Base-by-base conservation (phyloP, 345 rosid species). In the Punica granatum region DNA sequence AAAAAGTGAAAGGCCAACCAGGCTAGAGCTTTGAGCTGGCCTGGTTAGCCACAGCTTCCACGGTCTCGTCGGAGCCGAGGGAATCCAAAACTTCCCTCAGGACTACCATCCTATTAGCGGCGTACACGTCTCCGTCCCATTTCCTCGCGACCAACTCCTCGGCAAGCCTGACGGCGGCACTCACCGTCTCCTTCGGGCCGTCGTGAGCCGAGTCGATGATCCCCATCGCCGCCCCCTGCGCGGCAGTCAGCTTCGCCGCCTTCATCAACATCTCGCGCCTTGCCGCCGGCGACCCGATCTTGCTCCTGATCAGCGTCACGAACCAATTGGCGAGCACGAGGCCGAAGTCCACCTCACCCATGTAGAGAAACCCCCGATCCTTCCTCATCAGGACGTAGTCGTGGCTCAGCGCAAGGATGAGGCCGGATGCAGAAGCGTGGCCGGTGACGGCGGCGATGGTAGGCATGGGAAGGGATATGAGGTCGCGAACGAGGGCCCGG, bases 361-460 rank as follows among this genome's bases (percentile, higher is more conserved):
- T 86, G 79, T 90, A 90, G 60, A 90, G 56, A 67, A 83, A 89
- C 0, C 96, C 96, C 35, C 80, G 75, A 39, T 86, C 91, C 28
- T 81, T 78, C 69, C 89, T 79, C 93, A 90, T 84, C 34, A 83
- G 39, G 5, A 83, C 33, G 54, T 90, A 83, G 74, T 87, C 93
- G 72, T 88, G 93, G 72, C 88, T 68, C 63, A 84, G 67, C 18
- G 91, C 89, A 8, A 90, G 71, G 1, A 84, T 44, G 39, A 76
- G 66, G 1, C 93, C 96, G 1, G 83, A 91, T 10, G 97, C 90
- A 36, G 96, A 78, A 14, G 92, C 92, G 79, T 88, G 98, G 62
- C 96, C 97, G 2, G 86, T 78, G 18, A 82, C 67, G 73, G 86
- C 85, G 67, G 94, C 87, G 74, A 86, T 73, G 0, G 88, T 82